Evolutionary conservation across 2,329 filamentous ascomycete species (phyloP).

Genomic region (Acrocalymma vagum): DNA sequence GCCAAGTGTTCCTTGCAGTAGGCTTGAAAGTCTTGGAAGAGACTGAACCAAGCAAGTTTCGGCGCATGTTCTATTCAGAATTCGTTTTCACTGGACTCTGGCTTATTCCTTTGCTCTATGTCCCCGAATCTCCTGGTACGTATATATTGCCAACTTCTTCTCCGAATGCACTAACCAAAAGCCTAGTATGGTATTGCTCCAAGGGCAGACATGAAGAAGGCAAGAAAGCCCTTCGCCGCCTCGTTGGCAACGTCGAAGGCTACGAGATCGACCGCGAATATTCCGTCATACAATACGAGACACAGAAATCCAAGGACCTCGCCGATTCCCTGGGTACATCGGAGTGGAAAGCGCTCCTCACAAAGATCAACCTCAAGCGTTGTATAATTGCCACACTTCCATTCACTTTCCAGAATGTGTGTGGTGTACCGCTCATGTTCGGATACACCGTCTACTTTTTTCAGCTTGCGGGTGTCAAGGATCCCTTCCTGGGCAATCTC

Average conservation of each 20-base stretch:
- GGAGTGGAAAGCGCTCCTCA: slow-evolving; percentile 8
- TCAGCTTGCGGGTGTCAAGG: slow-evolving; percentile 10
- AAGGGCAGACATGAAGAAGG: slow-evolving; percentile 11
- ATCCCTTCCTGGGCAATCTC: slow-evolving; percentile 13
- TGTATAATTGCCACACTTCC: slow-evolving; percentile 7
- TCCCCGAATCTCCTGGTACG: slow-evolving; percentile 2
- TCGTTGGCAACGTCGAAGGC: slow-evolving; percentile 9
- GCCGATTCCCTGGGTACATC: slow-evolving; percentile 5
- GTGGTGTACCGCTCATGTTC: slow-evolving; percentile 14
- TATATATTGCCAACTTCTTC: neutral
- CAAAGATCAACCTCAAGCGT: slow-evolving; percentile 7
- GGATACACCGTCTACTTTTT: slow-evolving; percentile 15
- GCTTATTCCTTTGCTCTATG: slow-evolving; percentile 6
- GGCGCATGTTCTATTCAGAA: slow-evolving; percentile 14
- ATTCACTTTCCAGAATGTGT: slow-evolving; percentile 11
- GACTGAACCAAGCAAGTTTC: slow-evolving; percentile 1
- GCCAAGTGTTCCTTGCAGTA: slow-evolving; percentile 9
- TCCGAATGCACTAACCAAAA: slow-evolving; percentile 6
- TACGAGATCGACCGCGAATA: slow-evolving; percentile 15
- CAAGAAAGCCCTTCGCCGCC: slow-evolving; percentile 4
- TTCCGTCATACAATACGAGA: slow-evolving; percentile 9
- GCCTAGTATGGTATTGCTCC: slow-evolving; percentile 10
- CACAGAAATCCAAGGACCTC: slow-evolving; percentile 4
- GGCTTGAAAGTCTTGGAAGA: slow-evolving; percentile 7
- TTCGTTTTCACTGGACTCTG: slow-evolving; percentile 13